Evolutionary conservation across 352 stramenopile genomes (phyloP).

Genomic region (Globisporangium heterothallicum): DNA sequence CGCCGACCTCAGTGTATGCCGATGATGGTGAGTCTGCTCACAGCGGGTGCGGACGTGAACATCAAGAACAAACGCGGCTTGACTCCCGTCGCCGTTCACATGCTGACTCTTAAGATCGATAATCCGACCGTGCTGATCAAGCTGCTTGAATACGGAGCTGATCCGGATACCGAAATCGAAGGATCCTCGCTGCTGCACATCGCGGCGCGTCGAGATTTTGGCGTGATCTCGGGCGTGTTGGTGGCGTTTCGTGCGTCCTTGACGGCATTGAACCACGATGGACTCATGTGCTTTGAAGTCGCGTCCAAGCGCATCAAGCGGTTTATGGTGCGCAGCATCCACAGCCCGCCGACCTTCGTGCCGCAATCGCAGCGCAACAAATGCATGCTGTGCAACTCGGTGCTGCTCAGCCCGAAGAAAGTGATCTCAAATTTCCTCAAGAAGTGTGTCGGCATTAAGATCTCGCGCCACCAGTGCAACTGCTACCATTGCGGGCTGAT

Average conservation of each 20-base stretch:
- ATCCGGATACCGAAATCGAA: slow-evolving; percentile 60
- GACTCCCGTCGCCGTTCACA: slow-evolving; percentile 66
- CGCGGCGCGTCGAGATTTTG: slow-evolving; percentile 42
- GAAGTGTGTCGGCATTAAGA: slow-evolving; percentile 33
- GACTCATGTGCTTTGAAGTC: slow-evolving; percentile 80
- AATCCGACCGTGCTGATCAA: slow-evolving; percentile 55
- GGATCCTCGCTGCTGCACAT: slow-evolving; percentile 59
- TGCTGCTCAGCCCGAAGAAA: slow-evolving; percentile 42
- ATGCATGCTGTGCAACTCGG: slow-evolving; percentile 70
- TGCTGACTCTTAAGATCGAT: slow-evolving; percentile 76
- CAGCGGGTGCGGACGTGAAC: slow-evolving; percentile 44
- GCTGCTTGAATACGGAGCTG: slow-evolving; percentile 55
- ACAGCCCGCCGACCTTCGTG: slow-evolving; percentile 37
- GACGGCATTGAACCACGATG: slow-evolving; percentile 51
- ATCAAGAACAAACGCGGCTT: slow-evolving; percentile 59
- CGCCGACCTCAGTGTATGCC: slow-evolving; percentile 33
- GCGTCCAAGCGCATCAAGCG: slow-evolving; percentile 53
- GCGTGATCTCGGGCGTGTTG: slow-evolving; percentile 46
- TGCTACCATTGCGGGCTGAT: slow-evolving; percentile 82
- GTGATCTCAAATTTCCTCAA: slow-evolving; percentile 56
- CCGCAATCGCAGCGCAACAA: slow-evolving; percentile 46
- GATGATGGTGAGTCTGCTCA: slow-evolving; percentile 45
- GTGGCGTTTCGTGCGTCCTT: slow-evolving; percentile 62
- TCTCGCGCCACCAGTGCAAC: slow-evolving; percentile 54
- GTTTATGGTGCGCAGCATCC: slow-evolving; percentile 67